Percentiles rank a stretch among this genome's conserved stretches.
phyloP scores from a whole-genome alignment of 805 yeast genomes.

The Clavispora asparagi region DNA sequence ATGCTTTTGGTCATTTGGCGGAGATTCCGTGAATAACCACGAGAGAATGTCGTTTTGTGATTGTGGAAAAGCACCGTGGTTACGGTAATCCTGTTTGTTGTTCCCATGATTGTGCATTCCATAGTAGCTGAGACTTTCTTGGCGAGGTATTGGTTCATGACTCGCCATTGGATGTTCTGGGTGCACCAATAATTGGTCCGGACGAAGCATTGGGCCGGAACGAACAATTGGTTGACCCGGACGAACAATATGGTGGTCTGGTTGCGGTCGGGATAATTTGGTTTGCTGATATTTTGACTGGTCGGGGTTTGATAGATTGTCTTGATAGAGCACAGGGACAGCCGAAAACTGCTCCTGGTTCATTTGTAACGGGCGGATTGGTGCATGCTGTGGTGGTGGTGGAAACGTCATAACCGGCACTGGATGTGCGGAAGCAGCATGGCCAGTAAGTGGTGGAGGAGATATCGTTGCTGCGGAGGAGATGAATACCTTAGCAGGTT shows the following conservation, averaged over 20 bases:
- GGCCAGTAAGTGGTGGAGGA: background rate
- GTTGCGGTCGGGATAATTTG: background rate
- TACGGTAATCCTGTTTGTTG: background rate
- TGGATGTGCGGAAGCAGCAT: background rate
- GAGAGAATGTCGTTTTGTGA: slow-evolving; percentile 34
- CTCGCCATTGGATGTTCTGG: background rate
- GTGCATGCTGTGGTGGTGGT: background rate
- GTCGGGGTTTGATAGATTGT: background rate
- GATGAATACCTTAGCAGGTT: too few relatives aligned
- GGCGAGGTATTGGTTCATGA: background rate
- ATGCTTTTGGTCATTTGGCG: slow-evolving; percentile 6
- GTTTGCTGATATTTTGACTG: background rate
- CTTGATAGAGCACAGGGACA: background rate
- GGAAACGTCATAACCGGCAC: background rate
- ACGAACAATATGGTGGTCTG: background rate
- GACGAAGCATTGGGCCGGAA: background rate
- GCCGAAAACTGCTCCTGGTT: background rate
- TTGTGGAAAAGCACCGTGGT: slow-evolving; percentile 10
- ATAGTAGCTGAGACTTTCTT: background rate
- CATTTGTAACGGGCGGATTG: background rate
- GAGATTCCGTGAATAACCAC: slow-evolving; percentile 35
- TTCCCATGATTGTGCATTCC: background rate
- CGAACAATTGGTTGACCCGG: background rate
- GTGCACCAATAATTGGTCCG: background rate
- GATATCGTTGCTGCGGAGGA: background rate